A percentile compares a stretch with the other conserved stretches of the same genome.
phyloP scores from a whole-genome alignment of 208 protist species.

The Trichomonas tenax region DNA sequence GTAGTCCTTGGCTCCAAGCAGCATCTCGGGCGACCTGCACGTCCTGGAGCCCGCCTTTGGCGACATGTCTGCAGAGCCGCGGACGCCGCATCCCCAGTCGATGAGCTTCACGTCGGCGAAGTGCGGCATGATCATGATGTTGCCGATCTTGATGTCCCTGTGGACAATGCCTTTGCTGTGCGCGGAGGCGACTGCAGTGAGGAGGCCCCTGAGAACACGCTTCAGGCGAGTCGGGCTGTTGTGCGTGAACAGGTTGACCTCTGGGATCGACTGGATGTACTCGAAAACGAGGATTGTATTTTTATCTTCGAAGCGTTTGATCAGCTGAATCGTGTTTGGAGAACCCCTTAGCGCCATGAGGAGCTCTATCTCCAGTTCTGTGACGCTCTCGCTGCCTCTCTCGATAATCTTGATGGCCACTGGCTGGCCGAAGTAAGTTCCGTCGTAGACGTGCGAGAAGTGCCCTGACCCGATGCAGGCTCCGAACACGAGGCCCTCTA shows the following conservation, averaged over 20 bases:
- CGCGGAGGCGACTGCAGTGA: background rate
- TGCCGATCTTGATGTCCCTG: background rate
- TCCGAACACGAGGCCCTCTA: background rate
- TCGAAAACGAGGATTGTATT: background rate
- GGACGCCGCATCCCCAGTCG: background rate
- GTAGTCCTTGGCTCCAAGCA: background rate
- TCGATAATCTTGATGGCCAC: background rate
- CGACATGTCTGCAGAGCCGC: background rate
- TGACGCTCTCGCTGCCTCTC: background rate
- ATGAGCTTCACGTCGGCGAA: background rate
- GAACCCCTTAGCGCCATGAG: background rate
- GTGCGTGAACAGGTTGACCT: background rate
- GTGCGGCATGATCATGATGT: background rate
- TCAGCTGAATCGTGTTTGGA: background rate
- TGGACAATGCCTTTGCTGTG: background rate
- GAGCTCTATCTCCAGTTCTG: background rate
- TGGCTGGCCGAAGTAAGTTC: background rate
- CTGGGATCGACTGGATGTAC: background rate
- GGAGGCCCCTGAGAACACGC: background rate
- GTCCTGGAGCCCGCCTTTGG: background rate
- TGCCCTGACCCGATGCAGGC: background rate
- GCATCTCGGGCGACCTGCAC: background rate
- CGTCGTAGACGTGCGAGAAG: background rate
- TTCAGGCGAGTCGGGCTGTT: background rate
- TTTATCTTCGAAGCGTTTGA: background rate